A percentile compares a stretch with the other conserved stretches of the same genome.
Evolutionary conservation across 1,284 basidiomycete genomes (phyloP).

Genomic region (Melampsora larici-populina): DNA sequence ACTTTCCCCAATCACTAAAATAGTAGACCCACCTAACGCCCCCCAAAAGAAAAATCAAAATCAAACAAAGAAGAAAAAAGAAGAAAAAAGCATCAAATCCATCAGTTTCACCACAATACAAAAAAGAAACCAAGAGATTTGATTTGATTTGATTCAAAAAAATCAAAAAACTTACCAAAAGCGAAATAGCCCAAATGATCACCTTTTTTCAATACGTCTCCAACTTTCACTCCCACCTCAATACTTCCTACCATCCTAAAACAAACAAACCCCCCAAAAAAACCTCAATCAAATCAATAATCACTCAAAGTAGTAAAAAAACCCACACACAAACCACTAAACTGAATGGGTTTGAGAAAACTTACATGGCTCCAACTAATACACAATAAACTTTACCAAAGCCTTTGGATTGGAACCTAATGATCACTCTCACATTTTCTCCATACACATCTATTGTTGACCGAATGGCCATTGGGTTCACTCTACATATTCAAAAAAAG

Average conservation of each 20-base stretch:
- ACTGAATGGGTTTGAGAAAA: too few species aligned
- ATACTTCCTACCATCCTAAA: constrained; percentile 42
- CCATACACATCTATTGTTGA: constrained; percentile 44
- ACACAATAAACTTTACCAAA: constrained; percentile 35
- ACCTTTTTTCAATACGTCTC: constrained; percentile 28
- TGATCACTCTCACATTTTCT: constrained; percentile 75
- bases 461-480: constrained; percentile 53
- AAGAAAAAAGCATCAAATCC: constrained; percentile 4
- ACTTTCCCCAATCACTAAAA: constrained; percentile 12
- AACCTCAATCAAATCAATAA: too few species aligned
- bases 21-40: constrained; percentile 38
- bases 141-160: not conserved
- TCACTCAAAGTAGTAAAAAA: too few species aligned
- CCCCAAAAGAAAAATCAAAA: not conserved
- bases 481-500: too few species aligned
- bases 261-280: too few species aligned
- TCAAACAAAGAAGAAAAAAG: not conserved
- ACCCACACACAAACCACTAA: too few species aligned
- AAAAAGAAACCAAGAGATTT: too few species aligned
- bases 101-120: too few species aligned
- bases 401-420: constrained; percentile 62
- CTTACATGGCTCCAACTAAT: constrained; percentile 42
- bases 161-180: constrained; percentile 18
- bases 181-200: constrained; percentile 42
- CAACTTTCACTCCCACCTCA: constrained; percentile 29